Evolutionary conservation across 768 basidiomycete genomes (phyloP).

Genomic region (Naganishia antarctica): DNA sequence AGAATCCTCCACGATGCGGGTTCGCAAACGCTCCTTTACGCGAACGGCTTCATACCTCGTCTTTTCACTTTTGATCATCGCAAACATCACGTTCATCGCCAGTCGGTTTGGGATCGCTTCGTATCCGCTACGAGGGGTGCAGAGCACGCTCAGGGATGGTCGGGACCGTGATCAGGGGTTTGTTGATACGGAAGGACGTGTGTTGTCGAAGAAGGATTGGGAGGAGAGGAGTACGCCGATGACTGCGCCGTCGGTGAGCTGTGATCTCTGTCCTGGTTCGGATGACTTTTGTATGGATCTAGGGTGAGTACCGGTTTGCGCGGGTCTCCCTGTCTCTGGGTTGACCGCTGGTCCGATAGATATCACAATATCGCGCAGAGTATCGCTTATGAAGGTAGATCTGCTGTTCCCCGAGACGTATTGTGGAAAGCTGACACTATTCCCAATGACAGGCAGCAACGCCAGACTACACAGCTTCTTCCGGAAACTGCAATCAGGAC

Average conservation of each 20-base stretch:
- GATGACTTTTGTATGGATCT: conserved; percentile 19
- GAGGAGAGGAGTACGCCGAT: conserved; percentile 8
- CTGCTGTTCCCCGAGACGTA: too few species aligned
- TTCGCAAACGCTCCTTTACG: background rate
- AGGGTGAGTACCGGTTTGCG: background rate
- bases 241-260: conserved; percentile 18
- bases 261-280: conserved; percentile 17
- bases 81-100: conserved; percentile 2
- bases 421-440: background rate
- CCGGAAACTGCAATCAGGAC: conserved; percentile 14
- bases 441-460: conserved; percentile 5
- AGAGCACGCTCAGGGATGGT: too few species aligned
- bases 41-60: background rate
- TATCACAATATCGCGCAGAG: conserved; percentile 17
- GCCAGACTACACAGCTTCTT: conserved; percentile 8
- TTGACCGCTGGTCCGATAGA: background rate
- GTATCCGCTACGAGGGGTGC: too few species aligned
- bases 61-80: conserved; percentile 7
- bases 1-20: background rate
- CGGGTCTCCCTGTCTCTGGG: too few species aligned
- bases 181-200: background rate
- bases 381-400: conserved; percentile 8
- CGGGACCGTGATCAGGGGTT: background rate
- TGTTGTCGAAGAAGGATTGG: background rate
- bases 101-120: background rate